phyloP scores from a whole-genome alignment of 2,329 filamentous ascomycete genomes.

The Diaporthe capsici region DNA sequence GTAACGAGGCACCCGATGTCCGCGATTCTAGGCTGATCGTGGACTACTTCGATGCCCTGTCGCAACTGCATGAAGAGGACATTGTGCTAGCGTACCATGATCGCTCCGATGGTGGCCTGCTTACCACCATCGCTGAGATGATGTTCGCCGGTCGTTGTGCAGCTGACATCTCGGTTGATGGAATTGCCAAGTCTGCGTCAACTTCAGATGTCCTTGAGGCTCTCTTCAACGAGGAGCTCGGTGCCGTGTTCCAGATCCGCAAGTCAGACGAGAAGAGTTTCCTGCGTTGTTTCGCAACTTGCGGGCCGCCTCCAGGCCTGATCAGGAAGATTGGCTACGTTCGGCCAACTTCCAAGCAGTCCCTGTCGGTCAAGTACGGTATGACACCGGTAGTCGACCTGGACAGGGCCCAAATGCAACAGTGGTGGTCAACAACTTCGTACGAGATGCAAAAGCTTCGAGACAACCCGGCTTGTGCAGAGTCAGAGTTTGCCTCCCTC shows the following conservation, averaged over 20 bases:
- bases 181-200: constrained; percentile 73
- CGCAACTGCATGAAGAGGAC: constrained; percentile 70
- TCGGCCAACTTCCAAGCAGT: constrained; percentile 77
- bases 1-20: constrained; percentile 88
- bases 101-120: constrained; percentile 90
- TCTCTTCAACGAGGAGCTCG: constrained; percentile 96
- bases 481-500: constrained; percentile 84
- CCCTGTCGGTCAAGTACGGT: constrained; percentile 81
- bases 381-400: constrained; percentile 78
- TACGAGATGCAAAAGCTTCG: constrained; percentile 91
- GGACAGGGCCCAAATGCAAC: constrained; percentile 81
- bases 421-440: constrained; percentile 90
- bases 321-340: constrained; percentile 89
- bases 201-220: constrained; percentile 78
- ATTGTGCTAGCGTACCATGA: constrained; percentile 94
- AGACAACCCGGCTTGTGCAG: constrained; percentile 89
- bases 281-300: constrained; percentile 90
- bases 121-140: constrained; percentile 95
- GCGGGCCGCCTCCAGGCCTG: constrained; percentile 84
- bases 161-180: constrained; percentile 86
- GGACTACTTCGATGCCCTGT: constrained; percentile 92
- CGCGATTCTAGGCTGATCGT: constrained; percentile 84
- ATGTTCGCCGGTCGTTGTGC: constrained; percentile 97
- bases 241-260: constrained; percentile 94
- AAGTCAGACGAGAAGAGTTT: constrained; percentile 88